Base-by-base conservation (phyloP, 768 basidiomycete species). In the Phylloporus rhodoxanthus region DNA sequence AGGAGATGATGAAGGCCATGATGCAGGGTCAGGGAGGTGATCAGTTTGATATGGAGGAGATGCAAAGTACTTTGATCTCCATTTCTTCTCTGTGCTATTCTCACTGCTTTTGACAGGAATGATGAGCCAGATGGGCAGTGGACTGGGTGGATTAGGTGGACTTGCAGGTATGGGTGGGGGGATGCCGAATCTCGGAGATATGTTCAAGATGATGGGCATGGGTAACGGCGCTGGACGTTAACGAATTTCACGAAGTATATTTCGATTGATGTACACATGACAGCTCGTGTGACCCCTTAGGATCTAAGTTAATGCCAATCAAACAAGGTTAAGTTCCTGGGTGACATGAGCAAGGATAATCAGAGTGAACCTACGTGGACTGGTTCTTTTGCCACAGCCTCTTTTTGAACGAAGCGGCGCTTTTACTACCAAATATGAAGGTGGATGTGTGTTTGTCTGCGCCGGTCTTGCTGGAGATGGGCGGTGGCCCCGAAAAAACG, bases 1-100 rank as follows among this genome's bases (percentile, higher is more conserved):
- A 93, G 66, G 92, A 95, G 60, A 95, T 95, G 91, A 92, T 95
- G 92, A 89, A 87, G 65, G 85, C 87, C 23, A 93, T 97, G 90
- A 93, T 96, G 88, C 91, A 92, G 59, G 89, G 91, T 9, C 84
- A 89, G 58, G 90, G 88, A 47, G 89, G 89, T 10, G 93, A 93
- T 60, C 83, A 91, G 63, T 73, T 85, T 45, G 91, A 93, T 62
- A 88, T 95, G 87, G 87, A 90, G 52, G 91, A 95, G 67, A 91
- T 94, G 89, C 89, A 92, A 70, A 79, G 91, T 86, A 69, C 55
- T 79, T 69, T 25, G 42, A 48, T 54, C 15, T 50, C 37, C 45
- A 36, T 25, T 51, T 48, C 37, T 30, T 48, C 15, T 44, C 51
- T n/a, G 15, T 25, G 19, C 1, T 36, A 11, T 45, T 46, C 50